Conservation (phyloP, 169 alveolate species). For the Plasmodium vivax region DNA sequence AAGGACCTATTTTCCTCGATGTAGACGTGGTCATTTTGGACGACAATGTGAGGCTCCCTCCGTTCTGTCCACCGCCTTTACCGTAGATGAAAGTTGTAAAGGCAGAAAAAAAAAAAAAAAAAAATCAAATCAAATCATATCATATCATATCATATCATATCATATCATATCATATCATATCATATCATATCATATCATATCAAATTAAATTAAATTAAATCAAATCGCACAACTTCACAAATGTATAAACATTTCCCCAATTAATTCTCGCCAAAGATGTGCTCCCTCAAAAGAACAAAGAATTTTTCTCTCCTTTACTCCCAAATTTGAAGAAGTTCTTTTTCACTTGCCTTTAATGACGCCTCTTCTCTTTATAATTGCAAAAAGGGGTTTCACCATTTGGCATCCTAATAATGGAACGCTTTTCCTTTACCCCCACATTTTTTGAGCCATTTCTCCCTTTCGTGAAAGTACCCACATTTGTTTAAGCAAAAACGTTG, state of each 20-base stretch:
- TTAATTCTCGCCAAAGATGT: neutral
- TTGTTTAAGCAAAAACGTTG: neutral
- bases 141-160: too few species aligned
- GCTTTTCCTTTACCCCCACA: neutral
- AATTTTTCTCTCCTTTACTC: neutral
- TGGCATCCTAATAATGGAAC: neutral
- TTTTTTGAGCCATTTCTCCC: neutral
- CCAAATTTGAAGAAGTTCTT: neutral
- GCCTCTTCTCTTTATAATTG: neutral
- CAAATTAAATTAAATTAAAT: too few species aligned
- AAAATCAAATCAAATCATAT: neutral
- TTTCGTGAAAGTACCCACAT: neutral
- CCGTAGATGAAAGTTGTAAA: neutral
- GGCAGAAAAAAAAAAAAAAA: neutral
- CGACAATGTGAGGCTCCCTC: neutral
- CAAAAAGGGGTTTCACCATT: neutral
- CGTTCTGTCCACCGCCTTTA: neutral
- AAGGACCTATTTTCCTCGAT: slow-evolving; percentile 54
- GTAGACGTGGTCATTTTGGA: slow-evolving; percentile 47
- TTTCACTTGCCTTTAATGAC: neutral
- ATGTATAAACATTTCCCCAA: neutral
- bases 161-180: too few species aligned
- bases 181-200: too few species aligned
- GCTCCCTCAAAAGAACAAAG: neutral
- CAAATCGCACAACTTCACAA: neutral